A percentile compares a stretch with the other conserved stretches of the same genome.
phyloP scores from a whole-genome alignment of 257 asterid species.

The Fraxinus quadrangulata region DNA sequence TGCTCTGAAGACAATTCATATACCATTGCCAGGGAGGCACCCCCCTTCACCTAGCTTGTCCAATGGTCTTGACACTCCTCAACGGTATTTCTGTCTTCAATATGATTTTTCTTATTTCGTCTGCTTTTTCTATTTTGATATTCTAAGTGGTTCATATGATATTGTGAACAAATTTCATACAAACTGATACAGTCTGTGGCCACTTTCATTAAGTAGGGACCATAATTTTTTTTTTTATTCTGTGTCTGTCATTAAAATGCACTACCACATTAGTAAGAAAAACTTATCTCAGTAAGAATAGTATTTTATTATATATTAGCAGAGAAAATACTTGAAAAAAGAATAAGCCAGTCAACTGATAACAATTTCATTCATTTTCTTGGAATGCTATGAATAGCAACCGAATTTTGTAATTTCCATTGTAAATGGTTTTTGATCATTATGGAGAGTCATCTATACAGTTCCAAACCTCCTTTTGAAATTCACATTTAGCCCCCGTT shows the following conservation, averaged over 20 bases:
- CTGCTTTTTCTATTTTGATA: not conserved
- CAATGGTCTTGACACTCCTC: conserved; percentile 46
- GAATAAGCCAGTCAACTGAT: not conserved
- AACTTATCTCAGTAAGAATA: not conserved
- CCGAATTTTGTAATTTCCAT: conserved; percentile 19
- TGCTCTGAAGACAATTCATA: conserved; percentile 79
- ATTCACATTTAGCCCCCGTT: not conserved
- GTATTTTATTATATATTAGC: not conserved
- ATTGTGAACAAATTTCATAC: not conserved
- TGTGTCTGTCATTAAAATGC: too few relatives aligned
- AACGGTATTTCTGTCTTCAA: conserved; percentile 42
- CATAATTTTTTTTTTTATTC: not conserved
- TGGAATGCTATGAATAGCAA: conserved; percentile 2
- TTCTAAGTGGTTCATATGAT: conserved; percentile 1
- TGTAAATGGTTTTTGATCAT: conserved; percentile 1
- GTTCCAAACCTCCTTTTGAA: not conserved
- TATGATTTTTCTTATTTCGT: not conserved
- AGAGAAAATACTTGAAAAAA: not conserved
- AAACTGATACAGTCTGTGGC: not conserved
- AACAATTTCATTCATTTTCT: conserved; percentile 3
- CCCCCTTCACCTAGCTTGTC: conserved; percentile 70
- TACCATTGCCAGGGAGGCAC: conserved; percentile 89
- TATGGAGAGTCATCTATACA: not conserved
- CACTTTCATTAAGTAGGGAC: not conserved
- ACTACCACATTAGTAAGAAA: too few relatives aligned